A percentile compares a stretch with the other conserved stretches of the same genome.
Conservation (phyloP, 768 basidiomycete species). For the Mycena rebaudengoi region DNA sequence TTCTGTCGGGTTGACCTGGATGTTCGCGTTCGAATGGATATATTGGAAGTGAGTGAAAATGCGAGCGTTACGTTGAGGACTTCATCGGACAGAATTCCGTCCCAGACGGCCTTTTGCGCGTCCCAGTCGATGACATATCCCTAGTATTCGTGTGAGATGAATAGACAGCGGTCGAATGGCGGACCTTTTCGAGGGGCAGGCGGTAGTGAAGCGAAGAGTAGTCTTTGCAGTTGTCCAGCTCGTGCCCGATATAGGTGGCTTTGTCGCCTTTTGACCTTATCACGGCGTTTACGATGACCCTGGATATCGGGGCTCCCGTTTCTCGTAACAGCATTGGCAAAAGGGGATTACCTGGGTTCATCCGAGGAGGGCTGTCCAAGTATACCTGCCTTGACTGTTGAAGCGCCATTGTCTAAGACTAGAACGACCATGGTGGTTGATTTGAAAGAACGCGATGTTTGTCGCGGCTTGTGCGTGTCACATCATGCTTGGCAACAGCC, state of each 20-base stretch:
- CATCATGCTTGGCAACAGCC: no score
- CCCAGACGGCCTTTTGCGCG: conserved; percentile 94
- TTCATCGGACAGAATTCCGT: conserved; percentile 82
- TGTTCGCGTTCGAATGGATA: neutral
- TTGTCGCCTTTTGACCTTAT: conserved; percentile 87
- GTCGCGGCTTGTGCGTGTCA: no score
- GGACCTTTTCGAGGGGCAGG: conserved; percentile 88
- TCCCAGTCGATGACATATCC: conserved; percentile 97
- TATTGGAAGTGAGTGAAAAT: neutral
- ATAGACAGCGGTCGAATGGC: conserved; percentile 8
- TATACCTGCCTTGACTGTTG: conserved; percentile 79
- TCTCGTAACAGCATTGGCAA: neutral
- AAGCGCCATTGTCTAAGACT: conserved; percentile 90
- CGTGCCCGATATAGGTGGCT: conserved; percentile 85
- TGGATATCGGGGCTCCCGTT: conserved; percentile 35
- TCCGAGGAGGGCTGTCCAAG: conserved; percentile 36
- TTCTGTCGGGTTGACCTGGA: conserved; percentile 74
- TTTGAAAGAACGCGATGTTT: no score
- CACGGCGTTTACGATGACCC: conserved; percentile 83
- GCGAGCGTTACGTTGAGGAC: conserved; percentile 60
- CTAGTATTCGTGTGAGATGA: conserved; percentile 51
- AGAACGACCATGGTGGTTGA: conserved; percentile 52
- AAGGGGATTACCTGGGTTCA: conserved; percentile 19
- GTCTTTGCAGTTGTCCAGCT: conserved; percentile 79
- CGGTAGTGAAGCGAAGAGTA: conserved; percentile 85